Evolutionary conservation across 1,284 basidiomycete genomes (phyloP).

Genomic region (Ustilago loliicola): DNA sequence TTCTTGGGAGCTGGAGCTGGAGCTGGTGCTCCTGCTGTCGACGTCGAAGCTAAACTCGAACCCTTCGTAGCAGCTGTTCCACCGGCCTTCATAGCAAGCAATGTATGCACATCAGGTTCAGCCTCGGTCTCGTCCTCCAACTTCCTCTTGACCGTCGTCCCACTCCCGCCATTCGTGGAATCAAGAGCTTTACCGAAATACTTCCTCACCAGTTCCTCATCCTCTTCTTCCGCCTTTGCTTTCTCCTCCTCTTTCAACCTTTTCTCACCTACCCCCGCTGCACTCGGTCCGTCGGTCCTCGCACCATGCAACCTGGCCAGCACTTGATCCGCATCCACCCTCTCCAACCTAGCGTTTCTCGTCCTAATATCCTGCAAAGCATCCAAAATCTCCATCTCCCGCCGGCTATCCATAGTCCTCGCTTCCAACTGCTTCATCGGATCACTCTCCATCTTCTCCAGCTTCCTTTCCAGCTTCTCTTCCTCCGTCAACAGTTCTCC

Average conservation of each 20-base stretch:
- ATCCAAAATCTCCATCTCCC: slow-evolving; percentile 98
- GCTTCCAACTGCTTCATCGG: slow-evolving; percentile 97
- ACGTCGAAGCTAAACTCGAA: neutral
- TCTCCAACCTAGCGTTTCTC: slow-evolving; percentile 90
- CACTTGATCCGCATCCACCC: slow-evolving; percentile 71
- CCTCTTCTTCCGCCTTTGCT: slow-evolving; percentile 77
- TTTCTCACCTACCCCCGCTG: neutral
- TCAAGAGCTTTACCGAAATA: slow-evolving; percentile 82
- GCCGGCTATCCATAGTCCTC: slow-evolving; percentile 87
- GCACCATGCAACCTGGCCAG: slow-evolving; percentile 41
- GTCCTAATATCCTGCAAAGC: slow-evolving; percentile 93
- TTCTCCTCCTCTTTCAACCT: neutral
- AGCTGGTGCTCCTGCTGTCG: neutral
- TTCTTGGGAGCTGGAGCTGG: slow-evolving; percentile 27
- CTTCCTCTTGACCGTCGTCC: slow-evolving; percentile 38
- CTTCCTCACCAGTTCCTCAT: slow-evolving; percentile 86
- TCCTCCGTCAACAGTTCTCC: slow-evolving; percentile 42
- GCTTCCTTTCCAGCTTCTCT: slow-evolving; percentile 41
- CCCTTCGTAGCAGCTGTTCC: slow-evolving; percentile 2
- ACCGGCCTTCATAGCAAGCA: slow-evolving; percentile 31
- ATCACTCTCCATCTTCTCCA: slow-evolving; percentile 77
- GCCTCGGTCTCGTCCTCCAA: slow-evolving; percentile 41
- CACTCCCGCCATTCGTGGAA: neutral
- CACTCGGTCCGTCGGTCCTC: neutral
- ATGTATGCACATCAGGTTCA: slow-evolving; percentile 35